Evolutionary conservation across 345 rosid genomes (phyloP).

Genomic region (Trapa incisa): DNA sequence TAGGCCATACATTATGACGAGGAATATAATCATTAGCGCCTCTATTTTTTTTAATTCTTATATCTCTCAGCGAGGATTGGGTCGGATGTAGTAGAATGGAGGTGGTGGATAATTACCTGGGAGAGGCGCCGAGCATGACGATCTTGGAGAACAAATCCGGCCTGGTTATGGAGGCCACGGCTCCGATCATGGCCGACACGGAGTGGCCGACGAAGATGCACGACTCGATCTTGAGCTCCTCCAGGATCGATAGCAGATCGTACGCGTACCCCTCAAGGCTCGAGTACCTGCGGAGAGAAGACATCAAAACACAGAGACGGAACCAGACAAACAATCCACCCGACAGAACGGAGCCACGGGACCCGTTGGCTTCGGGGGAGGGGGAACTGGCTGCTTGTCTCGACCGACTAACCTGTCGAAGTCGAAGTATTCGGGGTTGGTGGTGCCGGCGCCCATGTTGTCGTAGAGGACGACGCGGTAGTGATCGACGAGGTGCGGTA

Average conservation of each 20-base stretch:
- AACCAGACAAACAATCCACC: not conserved
- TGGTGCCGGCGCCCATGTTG: constrained; percentile 89
- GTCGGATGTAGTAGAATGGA: not conserved
- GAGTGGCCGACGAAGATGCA: constrained; percentile 80
- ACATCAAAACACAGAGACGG: not conserved
- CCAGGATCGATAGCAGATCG: constrained; percentile 72
- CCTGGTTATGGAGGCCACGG: constrained; percentile 70
- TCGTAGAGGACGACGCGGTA: constrained; percentile 62
- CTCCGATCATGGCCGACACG: constrained; percentile 65
- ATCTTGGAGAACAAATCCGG: constrained; percentile 74
- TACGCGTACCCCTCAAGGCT: constrained; percentile 63
- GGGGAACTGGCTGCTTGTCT: not conserved
- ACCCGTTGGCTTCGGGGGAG: too few species aligned
- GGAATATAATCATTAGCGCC: not conserved
- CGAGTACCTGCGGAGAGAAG: constrained; percentile 25
- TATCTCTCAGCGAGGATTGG: not conserved
- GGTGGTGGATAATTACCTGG: constrained; percentile 33
- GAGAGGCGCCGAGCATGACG: constrained; percentile 60
- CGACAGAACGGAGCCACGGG: too few species aligned
- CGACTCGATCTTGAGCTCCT: constrained; percentile 41
- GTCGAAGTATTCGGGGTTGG: constrained; percentile 82
- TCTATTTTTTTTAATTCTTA: too few species aligned
- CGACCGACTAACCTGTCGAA: constrained; percentile 19
- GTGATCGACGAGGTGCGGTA: constrained; percentile 65
- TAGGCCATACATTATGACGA: not conserved